These are phyloP conservation scores for Prunus davidiana DNA, from an alignment of 306 rosid species.

Conservation along the genomic window DNA sequence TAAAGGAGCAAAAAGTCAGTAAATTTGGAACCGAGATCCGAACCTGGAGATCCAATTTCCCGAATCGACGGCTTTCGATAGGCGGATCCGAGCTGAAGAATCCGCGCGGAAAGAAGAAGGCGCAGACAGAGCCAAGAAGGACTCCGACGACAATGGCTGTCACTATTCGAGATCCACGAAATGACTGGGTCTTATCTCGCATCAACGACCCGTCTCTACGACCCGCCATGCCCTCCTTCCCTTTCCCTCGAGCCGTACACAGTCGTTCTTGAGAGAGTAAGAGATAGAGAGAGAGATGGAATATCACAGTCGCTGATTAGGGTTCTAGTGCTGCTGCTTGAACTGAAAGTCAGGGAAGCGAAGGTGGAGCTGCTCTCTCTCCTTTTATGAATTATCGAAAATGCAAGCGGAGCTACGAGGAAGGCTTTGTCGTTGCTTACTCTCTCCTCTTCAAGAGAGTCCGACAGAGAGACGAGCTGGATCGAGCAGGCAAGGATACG, in stretches of 20 bases:
- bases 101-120: slow-evolving; percentile 51
- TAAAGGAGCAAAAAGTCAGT: neutral
- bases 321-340: neutral
- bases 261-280: neutral
- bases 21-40: slow-evolving; percentile 5
- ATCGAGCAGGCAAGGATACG: neutral
- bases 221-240: slow-evolving; percentile 49
- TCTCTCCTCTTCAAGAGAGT: neutral
- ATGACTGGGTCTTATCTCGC: slow-evolving; percentile 56
- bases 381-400: too few relatives aligned
- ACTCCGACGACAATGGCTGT: slow-evolving; percentile 54
- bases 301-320: neutral
- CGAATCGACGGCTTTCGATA: slow-evolving; percentile 35
- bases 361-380: too few relatives aligned
- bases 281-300: neutral
- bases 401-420: too few relatives aligned
- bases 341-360: too few relatives aligned
- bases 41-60: slow-evolving; percentile 51
- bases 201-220: slow-evolving; percentile 56
- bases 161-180: slow-evolving; percentile 45
- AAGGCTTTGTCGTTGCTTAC: too few relatives aligned
- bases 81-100: slow-evolving; percentile 39
- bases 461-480: neutral
- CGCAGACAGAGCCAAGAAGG: slow-evolving; percentile 58
- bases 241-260: neutral